These are phyloP conservation scores for Alternaria consortialis DNA, from an alignment of 2,329 filamentous ascomycete genomes.

Conservation along the genomic window DNA sequence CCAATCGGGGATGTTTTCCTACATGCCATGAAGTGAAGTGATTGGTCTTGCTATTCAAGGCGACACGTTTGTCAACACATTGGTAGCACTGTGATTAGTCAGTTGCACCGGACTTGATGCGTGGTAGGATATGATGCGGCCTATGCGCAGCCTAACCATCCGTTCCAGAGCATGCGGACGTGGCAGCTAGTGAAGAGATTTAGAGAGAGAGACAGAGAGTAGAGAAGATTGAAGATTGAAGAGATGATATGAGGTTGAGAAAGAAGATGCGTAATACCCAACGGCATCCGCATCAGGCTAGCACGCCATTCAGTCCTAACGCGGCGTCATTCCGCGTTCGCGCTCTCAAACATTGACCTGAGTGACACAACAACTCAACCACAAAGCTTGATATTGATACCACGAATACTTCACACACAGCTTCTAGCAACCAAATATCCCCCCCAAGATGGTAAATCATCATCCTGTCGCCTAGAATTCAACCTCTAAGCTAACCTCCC, in stretches of 20 bases:
- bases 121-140: background rate
- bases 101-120: background rate
- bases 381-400: background rate
- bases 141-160: background rate
- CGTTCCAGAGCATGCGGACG: background rate
- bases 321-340: slow-evolving; percentile 5
- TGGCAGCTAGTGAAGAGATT: background rate
- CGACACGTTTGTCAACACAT: background rate
- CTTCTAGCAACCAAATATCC: no score
- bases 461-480: no score
- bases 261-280: background rate
- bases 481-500: slow-evolving; percentile 7
- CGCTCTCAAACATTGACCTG: background rate
- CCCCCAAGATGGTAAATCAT: slow-evolving; percentile 6
- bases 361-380: background rate
- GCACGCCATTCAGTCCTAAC: slow-evolving; percentile 8
- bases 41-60: background rate
- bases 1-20: no score
- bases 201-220: background rate
- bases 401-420: background rate
- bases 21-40: background rate
- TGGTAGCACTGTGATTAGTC: background rate
- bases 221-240: background rate
- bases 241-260: background rate
- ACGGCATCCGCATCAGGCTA: slow-evolving; percentile 4